Conservation (phyloP, 495 filamentous ascomycete species). For the Hypoxylon crocopeplum region DNA sequence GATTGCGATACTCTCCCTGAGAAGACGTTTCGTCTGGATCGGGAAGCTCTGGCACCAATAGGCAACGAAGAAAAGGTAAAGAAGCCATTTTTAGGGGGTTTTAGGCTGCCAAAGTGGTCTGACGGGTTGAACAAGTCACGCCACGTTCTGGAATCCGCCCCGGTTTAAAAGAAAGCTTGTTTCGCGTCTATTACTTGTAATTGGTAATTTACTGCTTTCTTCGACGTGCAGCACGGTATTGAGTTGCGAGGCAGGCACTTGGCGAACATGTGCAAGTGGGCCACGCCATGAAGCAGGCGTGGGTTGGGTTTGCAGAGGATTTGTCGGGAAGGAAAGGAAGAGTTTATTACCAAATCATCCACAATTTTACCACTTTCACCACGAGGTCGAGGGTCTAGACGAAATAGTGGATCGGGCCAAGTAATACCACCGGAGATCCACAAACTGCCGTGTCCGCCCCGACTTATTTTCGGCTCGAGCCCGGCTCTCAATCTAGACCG, state of each 20-base stretch:
- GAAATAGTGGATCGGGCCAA: slow-evolving; percentile 28
- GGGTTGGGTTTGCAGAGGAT: slow-evolving; percentile 28
- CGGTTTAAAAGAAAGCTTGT: slow-evolving; percentile 36
- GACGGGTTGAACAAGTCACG: slow-evolving; percentile 36
- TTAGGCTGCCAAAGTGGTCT: slow-evolving; percentile 40
- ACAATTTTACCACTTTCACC: not conserved
- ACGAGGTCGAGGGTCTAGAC: not conserved
- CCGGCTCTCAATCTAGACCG: slow-evolving; percentile 32
- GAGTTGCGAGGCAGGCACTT: slow-evolving; percentile 17
- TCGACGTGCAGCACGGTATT: slow-evolving; percentile 23
- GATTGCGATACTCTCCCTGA: slow-evolving; percentile 31
- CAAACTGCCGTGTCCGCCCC: slow-evolving; percentile 30
- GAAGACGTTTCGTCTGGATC: slow-evolving; percentile 29
- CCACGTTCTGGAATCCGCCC: slow-evolving; percentile 28
- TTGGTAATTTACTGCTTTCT: slow-evolving; percentile 31
- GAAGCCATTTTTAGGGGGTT: slow-evolving; percentile 37
- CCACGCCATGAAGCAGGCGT: slow-evolving; percentile 11
- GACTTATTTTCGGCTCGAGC: slow-evolving; percentile 39
- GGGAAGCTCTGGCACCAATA: slow-evolving; percentile 37
- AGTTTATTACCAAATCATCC: not conserved
- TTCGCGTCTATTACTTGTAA: slow-evolving; percentile 21
- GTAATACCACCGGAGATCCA: slow-evolving; percentile 31
- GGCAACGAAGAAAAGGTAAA: slow-evolving; percentile 22
- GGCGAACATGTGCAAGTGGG: slow-evolving; percentile 36
- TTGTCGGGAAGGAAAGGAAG: not conserved